phyloP scores from a whole-genome alignment of 73 alveolate genomes.

The Blepharisma japonicum region DNA sequence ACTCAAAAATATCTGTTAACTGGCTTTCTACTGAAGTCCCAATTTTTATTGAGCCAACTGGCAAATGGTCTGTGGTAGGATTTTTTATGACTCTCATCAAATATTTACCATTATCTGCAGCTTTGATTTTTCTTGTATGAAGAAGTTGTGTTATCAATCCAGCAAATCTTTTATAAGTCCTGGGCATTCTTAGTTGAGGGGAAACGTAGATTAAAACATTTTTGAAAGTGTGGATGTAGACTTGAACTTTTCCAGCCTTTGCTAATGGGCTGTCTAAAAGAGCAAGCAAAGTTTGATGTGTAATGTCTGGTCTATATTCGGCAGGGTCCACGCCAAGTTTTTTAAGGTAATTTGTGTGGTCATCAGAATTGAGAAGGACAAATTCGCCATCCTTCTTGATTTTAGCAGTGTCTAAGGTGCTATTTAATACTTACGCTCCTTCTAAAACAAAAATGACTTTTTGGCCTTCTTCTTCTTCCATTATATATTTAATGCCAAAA shows the following conservation, averaged over 20 bases:
- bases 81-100: slow-evolving; percentile 88
- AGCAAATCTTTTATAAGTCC: slow-evolving; percentile 92
- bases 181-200: slow-evolving; percentile 86
- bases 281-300: slow-evolving; percentile 89
- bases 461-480: slow-evolving; percentile 2
- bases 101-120: slow-evolving; percentile 70
- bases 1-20: slow-evolving; percentile 72
- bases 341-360: slow-evolving; percentile 61
- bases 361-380: slow-evolving; percentile 80
- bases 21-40: slow-evolving; percentile 88
- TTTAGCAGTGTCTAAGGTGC: not conserved
- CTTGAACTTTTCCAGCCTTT: slow-evolving; percentile 85
- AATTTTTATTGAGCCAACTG: slow-evolving; percentile 78
- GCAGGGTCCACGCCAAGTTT: slow-evolving; percentile 77
- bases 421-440: slow-evolving; percentile 24
- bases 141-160: slow-evolving; percentile 88
- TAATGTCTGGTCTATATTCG: slow-evolving; percentile 93
- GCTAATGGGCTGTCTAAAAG: slow-evolving; percentile 90
- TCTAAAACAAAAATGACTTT: slow-evolving; percentile 26
- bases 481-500: not conserved
- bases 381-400: slow-evolving; percentile 33
- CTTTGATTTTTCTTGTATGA: slow-evolving; percentile 75
- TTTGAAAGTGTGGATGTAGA: slow-evolving; percentile 77
- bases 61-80: slow-evolving; percentile 85
- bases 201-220: slow-evolving; percentile 83